phyloP scores from a whole-genome alignment of 805 yeast species.

The Dipodascopsis uninucleata region DNA sequence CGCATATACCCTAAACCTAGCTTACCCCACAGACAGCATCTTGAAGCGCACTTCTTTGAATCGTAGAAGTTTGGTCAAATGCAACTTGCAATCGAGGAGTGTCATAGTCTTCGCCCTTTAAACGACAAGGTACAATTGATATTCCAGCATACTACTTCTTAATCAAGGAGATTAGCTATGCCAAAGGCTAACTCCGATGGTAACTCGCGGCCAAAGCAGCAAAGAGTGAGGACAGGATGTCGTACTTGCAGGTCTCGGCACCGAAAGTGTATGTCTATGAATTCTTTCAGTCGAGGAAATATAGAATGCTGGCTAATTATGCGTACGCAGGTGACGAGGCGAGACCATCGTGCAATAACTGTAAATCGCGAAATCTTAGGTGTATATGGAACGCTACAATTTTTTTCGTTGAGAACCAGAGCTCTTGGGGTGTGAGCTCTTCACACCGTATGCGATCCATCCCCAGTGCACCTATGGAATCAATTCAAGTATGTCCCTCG shows the following conservation, averaged over 20 bases:
- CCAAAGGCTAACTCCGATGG: no score
- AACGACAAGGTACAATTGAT: no score
- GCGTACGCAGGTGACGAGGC: constrained; percentile 15
- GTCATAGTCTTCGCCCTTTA: no score
- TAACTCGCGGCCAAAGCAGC: no score
- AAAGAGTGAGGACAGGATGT: constrained; percentile 20
- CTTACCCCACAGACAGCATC: no score
- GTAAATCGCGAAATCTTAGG: constrained; percentile 3
- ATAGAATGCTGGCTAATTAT: not conserved
- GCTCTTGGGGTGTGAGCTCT: no score
- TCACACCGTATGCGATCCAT: constrained; percentile 6
- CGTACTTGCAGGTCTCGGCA: constrained; percentile 17
- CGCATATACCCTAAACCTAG: no score
- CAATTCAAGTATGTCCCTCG: constrained; percentile 13
- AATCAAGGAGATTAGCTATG: no score
- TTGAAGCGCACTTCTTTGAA: no score
- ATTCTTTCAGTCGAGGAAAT: not conserved
- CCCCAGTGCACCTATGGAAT: constrained; percentile 4
- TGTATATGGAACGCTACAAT: constrained; percentile 13
- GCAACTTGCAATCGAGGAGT: no score
- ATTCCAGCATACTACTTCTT: no score
- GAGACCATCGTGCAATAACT: constrained; percentile 14
- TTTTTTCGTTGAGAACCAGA: constrained; percentile 8
- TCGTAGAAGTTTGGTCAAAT: no score
- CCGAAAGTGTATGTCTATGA: constrained; percentile 12